Percentiles rank a stretch among this genome's conserved stretches.
phyloP scores from a whole-genome alignment of 1,284 basidiomycete genomes.

The Fomitopsis betulina region DNA sequence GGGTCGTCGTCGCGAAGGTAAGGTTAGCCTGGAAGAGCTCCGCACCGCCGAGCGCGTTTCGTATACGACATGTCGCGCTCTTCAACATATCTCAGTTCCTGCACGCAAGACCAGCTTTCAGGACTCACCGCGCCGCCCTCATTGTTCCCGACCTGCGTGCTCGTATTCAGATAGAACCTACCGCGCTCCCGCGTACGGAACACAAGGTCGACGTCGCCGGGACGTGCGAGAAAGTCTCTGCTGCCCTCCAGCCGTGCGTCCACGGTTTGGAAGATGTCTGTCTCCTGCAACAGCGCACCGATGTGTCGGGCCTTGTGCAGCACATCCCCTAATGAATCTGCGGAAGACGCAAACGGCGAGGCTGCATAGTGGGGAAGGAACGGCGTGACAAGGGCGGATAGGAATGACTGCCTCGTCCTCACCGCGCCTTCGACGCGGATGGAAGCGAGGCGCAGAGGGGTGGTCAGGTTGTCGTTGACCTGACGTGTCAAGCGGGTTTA shows the following conservation, averaged over 20 bases:
- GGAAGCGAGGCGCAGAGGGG: conserved; percentile 60
- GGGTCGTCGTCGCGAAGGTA: conserved; percentile 86
- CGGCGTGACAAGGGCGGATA: conserved; percentile 74
- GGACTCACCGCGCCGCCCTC: conserved; percentile 83
- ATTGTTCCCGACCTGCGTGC: conserved; percentile 92
- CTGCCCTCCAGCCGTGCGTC: conserved; percentile 70
- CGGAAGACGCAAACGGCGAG: conserved; percentile 8
- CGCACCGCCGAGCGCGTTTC: conserved; percentile 90
- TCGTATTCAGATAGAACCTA: conserved; percentile 77
- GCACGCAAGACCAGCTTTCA: neutral
- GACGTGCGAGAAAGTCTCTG: conserved; percentile 48
- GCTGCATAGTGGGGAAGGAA: conserved; percentile 32
- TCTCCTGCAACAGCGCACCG: conserved; percentile 56
- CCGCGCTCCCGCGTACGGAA: conserved; percentile 77
- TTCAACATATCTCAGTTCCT: conserved; percentile 20
- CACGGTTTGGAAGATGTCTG: conserved; percentile 75
- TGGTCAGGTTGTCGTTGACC: conserved; percentile 63
- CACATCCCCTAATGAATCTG: conserved; percentile 55
- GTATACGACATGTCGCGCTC: conserved; percentile 76
- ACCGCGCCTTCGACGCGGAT: conserved; percentile 80
- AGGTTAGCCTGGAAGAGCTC: conserved; percentile 85
- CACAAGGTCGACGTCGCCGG: conserved; percentile 83
- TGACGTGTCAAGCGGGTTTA: conserved; percentile 22
- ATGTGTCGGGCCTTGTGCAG: conserved; percentile 67
- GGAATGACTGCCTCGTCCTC: conserved; percentile 75